A percentile compares a stretch with the other conserved stretches of the same genome.
Conservation (phyloP, 2,329 filamentous ascomycete genomes). For the Fusarium neocosmosporiellum region DNA sequence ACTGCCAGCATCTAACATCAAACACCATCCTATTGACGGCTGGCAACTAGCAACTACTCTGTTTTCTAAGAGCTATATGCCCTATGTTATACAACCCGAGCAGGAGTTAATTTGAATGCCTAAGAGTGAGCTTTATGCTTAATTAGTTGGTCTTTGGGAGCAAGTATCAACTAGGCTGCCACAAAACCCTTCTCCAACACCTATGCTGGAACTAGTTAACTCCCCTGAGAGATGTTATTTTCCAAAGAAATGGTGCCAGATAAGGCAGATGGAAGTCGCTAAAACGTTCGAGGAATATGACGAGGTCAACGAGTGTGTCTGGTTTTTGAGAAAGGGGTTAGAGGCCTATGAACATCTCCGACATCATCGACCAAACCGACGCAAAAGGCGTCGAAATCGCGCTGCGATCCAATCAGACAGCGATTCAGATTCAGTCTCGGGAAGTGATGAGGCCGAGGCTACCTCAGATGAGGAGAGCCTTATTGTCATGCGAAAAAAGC, state of each 20-base stretch:
- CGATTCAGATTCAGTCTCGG: neutral
- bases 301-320: neutral
- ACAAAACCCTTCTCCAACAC: neutral
- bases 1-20: neutral
- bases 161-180: neutral
- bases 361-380: neutral
- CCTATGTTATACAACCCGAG: neutral
- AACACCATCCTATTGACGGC: neutral
- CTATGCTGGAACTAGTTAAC: neutral
- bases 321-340: neutral
- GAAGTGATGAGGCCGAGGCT: neutral
- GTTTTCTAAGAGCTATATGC: neutral
- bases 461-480: neutral
- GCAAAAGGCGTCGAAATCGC: neutral
- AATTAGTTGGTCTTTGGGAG: neutral
- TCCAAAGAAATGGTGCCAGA: neutral
- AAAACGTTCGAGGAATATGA: neutral
- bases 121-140: neutral
- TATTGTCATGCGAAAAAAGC: neutral
- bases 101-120: neutral
- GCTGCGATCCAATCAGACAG: neutral
- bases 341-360: neutral
- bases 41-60: neutral
- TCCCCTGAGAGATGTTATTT: neutral
- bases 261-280: neutral